These are phyloP conservation scores for Skeletonema potamos DNA, from an alignment of 108 stramenopile species.

Conservation along the genomic window DNA sequence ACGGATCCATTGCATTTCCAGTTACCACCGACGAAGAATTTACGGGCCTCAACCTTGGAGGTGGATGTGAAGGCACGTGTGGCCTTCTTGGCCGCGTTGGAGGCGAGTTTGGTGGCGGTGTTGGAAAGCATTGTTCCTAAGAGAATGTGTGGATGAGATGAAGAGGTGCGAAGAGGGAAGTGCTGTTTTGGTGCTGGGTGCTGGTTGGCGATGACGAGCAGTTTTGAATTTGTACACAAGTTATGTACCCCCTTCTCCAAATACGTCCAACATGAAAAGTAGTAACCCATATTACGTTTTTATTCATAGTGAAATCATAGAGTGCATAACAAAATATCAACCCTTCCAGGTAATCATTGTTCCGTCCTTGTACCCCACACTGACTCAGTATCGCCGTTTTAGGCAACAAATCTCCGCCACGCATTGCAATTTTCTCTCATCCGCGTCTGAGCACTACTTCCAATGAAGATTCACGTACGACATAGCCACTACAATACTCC, in stretches of 20 bases:
- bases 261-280: not conserved
- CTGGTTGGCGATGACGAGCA: not conserved
- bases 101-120: conserved; percentile 23
- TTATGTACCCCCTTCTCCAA: not conserved
- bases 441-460: not conserved
- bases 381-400: not conserved
- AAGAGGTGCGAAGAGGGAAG: not conserved
- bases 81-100: conserved; percentile 15
- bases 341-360: too few species aligned
- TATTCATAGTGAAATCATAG: not conserved
- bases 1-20: conserved; percentile 99
- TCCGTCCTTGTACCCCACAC: not conserved
- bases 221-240: not conserved
- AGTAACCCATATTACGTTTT: not conserved
- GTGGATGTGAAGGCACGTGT: conserved; percentile 66
- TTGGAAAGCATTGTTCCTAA: conserved; percentile 21
- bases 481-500: not conserved
- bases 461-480: not conserved
- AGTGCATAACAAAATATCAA: not conserved
- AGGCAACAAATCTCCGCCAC: not conserved
- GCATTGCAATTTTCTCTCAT: not conserved
- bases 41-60: conserved; percentile 71
- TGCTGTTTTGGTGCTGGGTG: too few species aligned
- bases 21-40: conserved; percentile 99
- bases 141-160: not conserved